Evolutionary conservation across 768 basidiomycete genomes (phyloP), one percentile per base, ranked within the genome.

Genomic region (Chalciporus chontae): DNA sequence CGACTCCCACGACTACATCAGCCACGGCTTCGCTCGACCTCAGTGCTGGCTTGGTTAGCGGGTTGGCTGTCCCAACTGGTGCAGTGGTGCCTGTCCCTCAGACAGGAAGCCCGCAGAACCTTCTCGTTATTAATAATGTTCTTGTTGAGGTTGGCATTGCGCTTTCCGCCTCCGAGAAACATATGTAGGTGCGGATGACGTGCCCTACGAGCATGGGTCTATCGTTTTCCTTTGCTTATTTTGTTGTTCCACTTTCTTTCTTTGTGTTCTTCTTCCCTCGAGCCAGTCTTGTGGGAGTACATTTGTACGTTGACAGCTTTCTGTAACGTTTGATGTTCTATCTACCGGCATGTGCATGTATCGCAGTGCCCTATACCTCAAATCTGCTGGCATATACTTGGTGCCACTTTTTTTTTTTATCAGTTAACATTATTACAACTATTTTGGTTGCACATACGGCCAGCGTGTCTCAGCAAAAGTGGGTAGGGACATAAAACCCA

Each of bases 71-170:
- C 32, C 56, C 66, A 9, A 61, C 59, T 21, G 57, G 52, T n/a
- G 52, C 45, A 31, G 40, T 43, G 39, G 65, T 71, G 21, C 53
- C 74, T 23, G 55, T 67, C 44, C 69, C 73, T 24, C 53, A 66
- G 41, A 41, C 64, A 29, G 53, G 51, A 31, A 50, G 64, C 48
- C 67, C 70, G 8, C 49, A 74, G 52, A 71, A 69, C 52, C 52
- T 76, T 23, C 31, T 68, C 14, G 49, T 44, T 32, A 52, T 79
- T 17, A 67, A 71, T 43, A 50, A 69, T 40, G 62, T 66, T n/a
- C 31, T 78, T 39, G 48, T 77, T 42, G 64, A 64, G 27, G 21
- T 78, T 19, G 75, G 53, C 19, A 6, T 44, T 1, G 0, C 45
- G 6, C 52, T 70, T 21, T 40, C 24, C 19, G 45, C 18, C 8